These are phyloP conservation scores for Phytophthora sp. DNA, from an alignment of 352 stramenopile species.

Conservation along the genomic window DNA sequence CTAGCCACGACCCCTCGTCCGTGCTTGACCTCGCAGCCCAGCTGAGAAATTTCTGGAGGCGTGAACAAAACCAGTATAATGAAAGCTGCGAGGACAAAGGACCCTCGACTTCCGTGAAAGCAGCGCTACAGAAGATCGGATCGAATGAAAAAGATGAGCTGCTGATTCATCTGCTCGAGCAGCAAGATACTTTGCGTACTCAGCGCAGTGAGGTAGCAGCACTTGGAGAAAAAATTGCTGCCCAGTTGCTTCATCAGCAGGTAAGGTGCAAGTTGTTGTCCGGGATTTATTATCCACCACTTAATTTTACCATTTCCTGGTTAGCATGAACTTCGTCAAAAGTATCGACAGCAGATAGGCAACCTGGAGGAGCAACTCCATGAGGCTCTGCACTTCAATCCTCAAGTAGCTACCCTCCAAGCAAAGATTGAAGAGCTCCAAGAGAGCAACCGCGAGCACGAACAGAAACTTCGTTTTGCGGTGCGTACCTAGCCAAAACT, in stretches of 20 bases:
- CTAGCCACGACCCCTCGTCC: neutral
- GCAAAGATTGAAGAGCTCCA: conserved; percentile 48
- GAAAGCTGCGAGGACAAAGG: neutral
- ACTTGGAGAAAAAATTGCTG: conserved; percentile 70
- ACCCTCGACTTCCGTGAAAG: conserved; percentile 3
- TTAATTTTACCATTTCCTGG: neutral
- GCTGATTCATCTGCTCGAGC: conserved; percentile 54
- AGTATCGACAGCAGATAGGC: conserved; percentile 49
- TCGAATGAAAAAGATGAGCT: conserved; percentile 61
- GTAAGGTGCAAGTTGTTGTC: conserved; percentile 10
- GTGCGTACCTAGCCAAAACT: conserved; percentile 23
- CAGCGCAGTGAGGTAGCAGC: conserved; percentile 57
- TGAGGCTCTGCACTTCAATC: conserved; percentile 50
- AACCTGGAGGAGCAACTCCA: conserved; percentile 55
- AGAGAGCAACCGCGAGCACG: conserved; percentile 44
- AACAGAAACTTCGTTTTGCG: conserved; percentile 74
- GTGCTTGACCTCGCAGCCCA: conserved; percentile 34
- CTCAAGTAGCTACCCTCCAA: conserved; percentile 50
- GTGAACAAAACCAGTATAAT: conserved; percentile 10
- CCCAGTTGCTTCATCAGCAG: conserved; percentile 74
- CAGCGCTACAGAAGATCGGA: conserved; percentile 57
- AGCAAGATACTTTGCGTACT: conserved; percentile 36
- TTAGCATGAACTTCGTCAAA: conserved; percentile 62
- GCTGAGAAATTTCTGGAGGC: conserved; percentile 29
- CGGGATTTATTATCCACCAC: neutral